Evolutionary conservation across 73 alveolate species (phyloP), one percentile per base, ranked within the genome.

Genomic region (Paramecium bursaria): DNA sequence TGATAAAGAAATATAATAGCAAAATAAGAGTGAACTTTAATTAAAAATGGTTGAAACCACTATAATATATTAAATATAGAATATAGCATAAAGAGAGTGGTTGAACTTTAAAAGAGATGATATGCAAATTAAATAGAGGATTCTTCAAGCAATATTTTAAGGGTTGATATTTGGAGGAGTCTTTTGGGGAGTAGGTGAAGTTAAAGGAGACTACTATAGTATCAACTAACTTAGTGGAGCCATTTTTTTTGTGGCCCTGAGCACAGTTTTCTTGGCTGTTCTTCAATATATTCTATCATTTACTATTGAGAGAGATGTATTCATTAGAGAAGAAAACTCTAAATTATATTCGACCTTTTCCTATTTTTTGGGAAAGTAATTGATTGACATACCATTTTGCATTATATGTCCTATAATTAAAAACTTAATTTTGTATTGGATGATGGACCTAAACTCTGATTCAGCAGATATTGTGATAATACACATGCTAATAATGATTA

Each of bases 311-410:
- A 88, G 96, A 75, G 86, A 75, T 31, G 61, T 91, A 1, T 91
- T 91, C 73, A 73, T 91, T 23, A 87, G 93, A 88, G 96, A 91
- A 35, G 75, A 85, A 4, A 80, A 90, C 9, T 60, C 89, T 0
- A 88, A 88, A 57, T 21, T 74, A 1, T 91, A 91, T 75, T 31
- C 46, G 1, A 47, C 60, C 5, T 48, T 44, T 3, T 51, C 92
- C 19, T 91, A 88, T 60, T 91, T 74, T 54, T 17, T 88, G 11
- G 76, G 91, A 4, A 91, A 88, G 60, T 13, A 44, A 10, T 13
- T 88, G 0, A 22, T 88, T 22, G 96, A 91, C n/a, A 42, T 75
- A 9, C 92, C 93, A 1, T 87, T 90, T 21, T 57, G 54, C n/a
- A 51, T 77, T 19, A 61, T 77, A 5, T 47, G 39, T 3, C 88